Evolutionary conservation across 2,329 filamentous ascomycete genomes (phyloP), one percentile per base, ranked within the genome.

Genomic region (Sarocladium brachiariae): DNA sequence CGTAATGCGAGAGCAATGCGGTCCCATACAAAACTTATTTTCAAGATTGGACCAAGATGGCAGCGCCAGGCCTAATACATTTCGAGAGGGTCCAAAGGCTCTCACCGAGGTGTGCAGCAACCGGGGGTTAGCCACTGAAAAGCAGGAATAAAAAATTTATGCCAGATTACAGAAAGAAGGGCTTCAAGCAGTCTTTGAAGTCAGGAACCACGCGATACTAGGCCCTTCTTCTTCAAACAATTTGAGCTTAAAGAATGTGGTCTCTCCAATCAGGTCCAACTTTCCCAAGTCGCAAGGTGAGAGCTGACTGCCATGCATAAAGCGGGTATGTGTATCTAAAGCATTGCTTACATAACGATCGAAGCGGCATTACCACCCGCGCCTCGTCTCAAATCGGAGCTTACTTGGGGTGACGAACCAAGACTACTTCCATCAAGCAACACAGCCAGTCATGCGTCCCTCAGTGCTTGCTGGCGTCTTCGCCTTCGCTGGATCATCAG

Each of bases 401-500:
- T 47, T 21, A 5, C 27, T 47, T 25, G 43, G 43, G 43, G 43
- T 47, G 43, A 47, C 43, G 25, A 47, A 47, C 43, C 43, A 47
- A 47, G 43, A 24, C 25, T 25, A 9, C 21, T 16, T 41, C 39
- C 24, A 46, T 52, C 51, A 23, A 14, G n/a, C 14, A 47, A 33
- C 27, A 21, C 46, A 31, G 21, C 24, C 37, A 48, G 45, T 59
- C 55, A 84, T 84, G 81, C 79, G 75, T 73, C 62, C 76, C 61
- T 76, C 75, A 51, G 64, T 70, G 63, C 61, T 76, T 61, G 67
- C 73, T 53, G 66, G 74, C 58, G 63, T 78, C 48, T 68, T 80
- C 62, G 76, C 76, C 57, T 68, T 80, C 60, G 74, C 79, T 57
- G 75, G 78, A 53, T 74, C 76, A 21, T 82, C 77, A 39, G 72